These are phyloP conservation scores for Paramarasmius palmivorus DNA, from an alignment of 1,284 basidiomycete species.

Conservation along the genomic window DNA sequence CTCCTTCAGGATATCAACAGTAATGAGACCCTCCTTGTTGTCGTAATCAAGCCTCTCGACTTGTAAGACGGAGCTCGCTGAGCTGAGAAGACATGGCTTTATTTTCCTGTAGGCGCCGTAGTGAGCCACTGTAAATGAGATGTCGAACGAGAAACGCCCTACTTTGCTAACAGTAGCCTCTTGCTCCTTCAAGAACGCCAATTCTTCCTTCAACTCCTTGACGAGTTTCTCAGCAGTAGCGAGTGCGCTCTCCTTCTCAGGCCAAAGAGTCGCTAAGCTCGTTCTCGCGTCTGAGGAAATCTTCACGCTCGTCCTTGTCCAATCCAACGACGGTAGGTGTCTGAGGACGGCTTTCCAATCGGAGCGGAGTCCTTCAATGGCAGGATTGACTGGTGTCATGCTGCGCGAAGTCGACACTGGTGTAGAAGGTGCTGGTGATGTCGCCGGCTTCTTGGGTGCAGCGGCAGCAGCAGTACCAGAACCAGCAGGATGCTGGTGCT, in stretches of 20 bases:
- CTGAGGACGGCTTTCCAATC: conserved; percentile 81
- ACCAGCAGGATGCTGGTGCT: conserved; percentile 33
- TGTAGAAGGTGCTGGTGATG: conserved; percentile 64
- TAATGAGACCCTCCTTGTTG: conserved; percentile 92
- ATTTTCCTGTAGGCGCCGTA: conserved; percentile 83
- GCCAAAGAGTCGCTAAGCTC: conserved; percentile 93
- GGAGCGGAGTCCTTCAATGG: conserved; percentile 72
- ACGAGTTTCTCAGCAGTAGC: conserved; percentile 75
- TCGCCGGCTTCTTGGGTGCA: conserved; percentile 60
- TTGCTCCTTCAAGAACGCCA: conserved; percentile 90
- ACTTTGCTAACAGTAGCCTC: conserved; percentile 78
- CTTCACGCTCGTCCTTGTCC: conserved; percentile 97
- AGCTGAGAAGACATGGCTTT: conserved; percentile 88
- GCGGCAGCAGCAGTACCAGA: conserved; percentile 30
- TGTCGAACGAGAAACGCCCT: conserved; percentile 19
- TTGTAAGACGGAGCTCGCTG: conserved; percentile 89
- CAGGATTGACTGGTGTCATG: conserved; percentile 82
- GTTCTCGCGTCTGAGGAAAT: conserved; percentile 96
- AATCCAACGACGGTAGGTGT: conserved; percentile 85
- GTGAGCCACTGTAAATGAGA: conserved; percentile 9
- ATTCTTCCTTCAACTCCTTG: conserved; percentile 84
- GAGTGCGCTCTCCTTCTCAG: conserved; percentile 86
- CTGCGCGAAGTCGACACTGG: conserved; percentile 58
- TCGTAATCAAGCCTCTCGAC: conserved; percentile 94
- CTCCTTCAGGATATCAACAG: conserved; percentile 96